Evolutionary conservation across 495 filamentous ascomycete species (phyloP), one percentile per base, ranked within the genome.

Genomic region (Barbatosphaeria neglecta): DNA sequence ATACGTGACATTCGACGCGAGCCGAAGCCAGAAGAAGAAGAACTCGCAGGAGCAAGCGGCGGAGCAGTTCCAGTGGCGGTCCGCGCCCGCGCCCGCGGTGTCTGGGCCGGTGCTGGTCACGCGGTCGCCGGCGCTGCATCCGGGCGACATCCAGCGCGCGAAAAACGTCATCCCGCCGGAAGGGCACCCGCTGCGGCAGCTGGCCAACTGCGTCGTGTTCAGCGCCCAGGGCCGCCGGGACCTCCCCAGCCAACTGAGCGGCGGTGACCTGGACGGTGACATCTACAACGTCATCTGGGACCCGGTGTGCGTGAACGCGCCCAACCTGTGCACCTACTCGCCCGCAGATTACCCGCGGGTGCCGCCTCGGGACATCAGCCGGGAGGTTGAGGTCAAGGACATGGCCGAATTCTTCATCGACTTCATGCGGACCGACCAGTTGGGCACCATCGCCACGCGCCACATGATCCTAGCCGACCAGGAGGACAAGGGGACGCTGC

Each of bases 181-280:
- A 0, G 55, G 63, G n/a, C 84, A 81, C 35, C 80, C 83, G 0
- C 70, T 92, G 2, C 46, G 55, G 0, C 51, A 64, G 1, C 64
- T 86, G 2, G 63, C 66, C 10, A 92, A 92, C 54, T 86, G 85
- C 46, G 70, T 94, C n/a, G 76, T 83, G 3, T 92, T 94, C 57
- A 83, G 78, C 42, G 74, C 76, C 50, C 64, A 77, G 18, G 87
- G 87, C 0, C 39, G 54, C 2, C 74, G 87, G 22, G 86, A 90
- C 55, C 66, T 92, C 0, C 86, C 87, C 1, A 87, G 82, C 47
- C 72, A 80, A 53, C 72, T 92, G 0, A 79, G 80, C 22, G 87
- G 87, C 0, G 87, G 87, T 15, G 87, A 92, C 64, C 69, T 94
- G 1, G 87, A 94, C 50, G 87, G 87, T 0, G 86, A 90, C 60